Conservation (phyloP, 805 yeast genomes). For the Saturnispora gosingensis region DNA sequence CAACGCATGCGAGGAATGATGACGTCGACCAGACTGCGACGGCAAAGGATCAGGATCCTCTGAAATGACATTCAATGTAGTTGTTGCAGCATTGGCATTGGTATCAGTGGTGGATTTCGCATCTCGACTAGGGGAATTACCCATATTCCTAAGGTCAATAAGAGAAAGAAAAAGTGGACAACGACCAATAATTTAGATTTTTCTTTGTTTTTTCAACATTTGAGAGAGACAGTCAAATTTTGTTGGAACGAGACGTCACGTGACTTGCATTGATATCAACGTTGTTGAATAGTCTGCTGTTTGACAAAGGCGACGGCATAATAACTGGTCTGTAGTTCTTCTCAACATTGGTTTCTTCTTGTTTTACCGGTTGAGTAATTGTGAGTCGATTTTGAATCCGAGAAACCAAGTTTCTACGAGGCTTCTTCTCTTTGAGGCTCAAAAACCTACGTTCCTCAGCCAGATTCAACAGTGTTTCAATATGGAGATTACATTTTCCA, state of each 20-base stretch:
- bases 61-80: slow-evolving; percentile 10
- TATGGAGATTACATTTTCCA: not conserved
- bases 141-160: slow-evolving; percentile 1
- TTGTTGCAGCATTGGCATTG: not conserved
- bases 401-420: not conserved
- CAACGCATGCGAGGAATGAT: slow-evolving; percentile 6
- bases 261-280: not conserved
- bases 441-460: not conserved
- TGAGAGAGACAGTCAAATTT: not conserved
- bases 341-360: not conserved
- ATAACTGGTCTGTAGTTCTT: not conserved
- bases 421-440: not conserved
- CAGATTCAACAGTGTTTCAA: not conserved
- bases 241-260: not conserved
- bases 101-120: not conserved
- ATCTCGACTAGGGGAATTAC: slow-evolving; percentile 6
- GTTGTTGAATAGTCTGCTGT: not conserved
- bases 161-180: not conserved
- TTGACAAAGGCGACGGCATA: not conserved
- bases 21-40: slow-evolving; percentile 17
- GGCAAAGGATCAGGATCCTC: slow-evolving; percentile 30
- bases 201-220: not conserved
- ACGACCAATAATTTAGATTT: not conserved
- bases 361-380: not conserved
- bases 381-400: not conserved